phyloP scores from a whole-genome alignment of 1,284 basidiomycete species.

The Salmacisia buchloeana region DNA sequence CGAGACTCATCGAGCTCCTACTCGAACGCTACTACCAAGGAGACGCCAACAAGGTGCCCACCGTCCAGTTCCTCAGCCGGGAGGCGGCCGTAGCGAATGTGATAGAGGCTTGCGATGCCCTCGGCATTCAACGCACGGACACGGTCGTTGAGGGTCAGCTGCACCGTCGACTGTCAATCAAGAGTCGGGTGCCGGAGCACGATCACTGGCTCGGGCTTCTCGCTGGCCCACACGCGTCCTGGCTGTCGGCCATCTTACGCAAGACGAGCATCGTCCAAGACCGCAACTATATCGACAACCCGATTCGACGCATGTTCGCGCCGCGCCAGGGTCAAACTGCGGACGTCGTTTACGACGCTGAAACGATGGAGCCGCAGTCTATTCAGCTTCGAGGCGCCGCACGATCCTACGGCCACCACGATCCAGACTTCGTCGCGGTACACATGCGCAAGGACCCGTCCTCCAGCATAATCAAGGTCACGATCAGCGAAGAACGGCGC shows the following conservation, averaged over 20 bases:
- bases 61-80: conserved; percentile 76
- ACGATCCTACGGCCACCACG: conserved; percentile 72
- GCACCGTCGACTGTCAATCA: conserved; percentile 18
- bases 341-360: conserved; percentile 57
- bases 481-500: conserved; percentile 76
- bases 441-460: conserved; percentile 53
- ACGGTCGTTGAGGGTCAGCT: conserved; percentile 38
- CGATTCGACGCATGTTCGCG: conserved; percentile 75
- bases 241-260: conserved; percentile 79
- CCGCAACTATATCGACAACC: conserved; percentile 72
- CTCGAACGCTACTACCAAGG: conserved; percentile 75
- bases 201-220: conserved; percentile 77
- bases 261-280: conserved; percentile 63
- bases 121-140: conserved; percentile 53
- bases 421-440: conserved; percentile 73
- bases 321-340: conserved; percentile 76
- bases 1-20: conserved; percentile 69
- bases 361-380: conserved; percentile 54
- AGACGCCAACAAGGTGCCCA: conserved; percentile 72
- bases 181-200: conserved; percentile 23
- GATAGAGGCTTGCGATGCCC: conserved; percentile 45
- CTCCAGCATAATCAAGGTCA: conserved; percentile 62
- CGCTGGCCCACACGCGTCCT: conserved; percentile 72
- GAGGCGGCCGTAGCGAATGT: conserved; percentile 52
- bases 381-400: conserved; percentile 69